Base-by-base conservation (phyloP, 2,329 filamentous ascomycete species). In the Microascus cirrosus region DNA sequence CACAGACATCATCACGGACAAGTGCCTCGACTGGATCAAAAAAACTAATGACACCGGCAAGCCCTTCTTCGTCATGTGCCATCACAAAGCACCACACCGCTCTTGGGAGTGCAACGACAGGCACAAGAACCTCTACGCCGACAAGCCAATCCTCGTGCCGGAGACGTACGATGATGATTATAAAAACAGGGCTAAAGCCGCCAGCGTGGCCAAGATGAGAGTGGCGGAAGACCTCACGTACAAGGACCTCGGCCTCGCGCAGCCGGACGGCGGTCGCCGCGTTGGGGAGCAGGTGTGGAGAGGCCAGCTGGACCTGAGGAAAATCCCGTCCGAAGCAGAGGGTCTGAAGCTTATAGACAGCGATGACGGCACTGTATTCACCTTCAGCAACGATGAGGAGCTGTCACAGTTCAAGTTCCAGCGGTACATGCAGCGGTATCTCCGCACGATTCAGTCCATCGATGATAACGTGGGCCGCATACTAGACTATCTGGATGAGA, bases 1-100 rank as follows among this genome's bases (percentile, higher is more conserved):
- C 0, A 80, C 77, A 0, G 77, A 80, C 39, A 73, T 80, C 59
- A 79, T 80, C 59, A 78, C 76, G 0, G 72, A 80, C 59, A 79
- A 78, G 64, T 73, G 68, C 25, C 60, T 80, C 5, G 63, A 72
- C 32, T 78, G 69, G 63, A 71, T 79, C 20, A 63, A 67, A 36
- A 53, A 65, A 36, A 59, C 56, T 1, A 62, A 65, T 12, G 66
- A 70, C 22, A 66, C 68, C 8, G 67, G 69, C 48, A 68, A 68
- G 58, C 77, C 77, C 0, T 81, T 81, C 65, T 81, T 80, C 62
- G 62, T 79, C 51, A 81, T 81, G 78, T 80, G 77, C 62, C 78
- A 81, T 61, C 78, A 81, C 64, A 81, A 81, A 61, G 78, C 78
- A 1, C 78, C 78, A 0, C 78, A 81, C 61, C 70, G 77, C 3